Evolutionary conservation across 2,329 filamentous ascomycete species (phyloP), one percentile per base, ranked within the genome.

Genomic region (Exophiala aquamarina): DNA sequence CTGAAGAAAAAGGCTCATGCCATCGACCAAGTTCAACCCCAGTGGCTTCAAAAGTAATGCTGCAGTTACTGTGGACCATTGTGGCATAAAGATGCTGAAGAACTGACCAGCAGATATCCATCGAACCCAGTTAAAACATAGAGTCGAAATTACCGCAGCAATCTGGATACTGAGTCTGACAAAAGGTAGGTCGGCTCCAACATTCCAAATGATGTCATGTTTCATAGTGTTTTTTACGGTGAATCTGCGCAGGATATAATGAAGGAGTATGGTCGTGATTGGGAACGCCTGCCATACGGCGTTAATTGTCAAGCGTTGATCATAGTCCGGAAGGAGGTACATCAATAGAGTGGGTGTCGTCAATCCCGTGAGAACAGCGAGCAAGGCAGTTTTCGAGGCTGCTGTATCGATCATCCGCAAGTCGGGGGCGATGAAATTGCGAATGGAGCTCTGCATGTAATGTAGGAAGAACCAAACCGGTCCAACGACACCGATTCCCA

Each of bases 381-480:
- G 10, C 9, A 28, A n/a, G n/a, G 32, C 38, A 10, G 38, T 48
- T 14, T 48, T 48, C 15, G 45, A 38, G 4, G 38, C 45, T 0
- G 59, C 47, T 1, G 60, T 23, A 5, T 62, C 58, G 3, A 61
- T 61, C 14, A 68, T 44, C 21, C 67, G 58, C 35, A 62, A 63
- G 37, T 70, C 66, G 6, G 58, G 49, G 3, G 63, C 59, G 2
- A 61, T 54, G 45, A 64, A 69, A 5, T 61, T 63, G 14, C 63
- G 61, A n/a, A 66, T 50, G 5, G 64, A 61, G 17, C 59, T 61
- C 39, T 60, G 59, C 4, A 67, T 44, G 40, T 67, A 70, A 44
- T 69, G 64, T 28, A 69, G 51, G 51, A 66, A 69, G 50, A 59
- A 69, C 57, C 66, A 70, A 15, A 69, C 38, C 3, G 67, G 66